Evolutionary conservation across 2,329 filamentous ascomycete genomes (phyloP).

Genomic region (Calonectria hongkongensis): DNA sequence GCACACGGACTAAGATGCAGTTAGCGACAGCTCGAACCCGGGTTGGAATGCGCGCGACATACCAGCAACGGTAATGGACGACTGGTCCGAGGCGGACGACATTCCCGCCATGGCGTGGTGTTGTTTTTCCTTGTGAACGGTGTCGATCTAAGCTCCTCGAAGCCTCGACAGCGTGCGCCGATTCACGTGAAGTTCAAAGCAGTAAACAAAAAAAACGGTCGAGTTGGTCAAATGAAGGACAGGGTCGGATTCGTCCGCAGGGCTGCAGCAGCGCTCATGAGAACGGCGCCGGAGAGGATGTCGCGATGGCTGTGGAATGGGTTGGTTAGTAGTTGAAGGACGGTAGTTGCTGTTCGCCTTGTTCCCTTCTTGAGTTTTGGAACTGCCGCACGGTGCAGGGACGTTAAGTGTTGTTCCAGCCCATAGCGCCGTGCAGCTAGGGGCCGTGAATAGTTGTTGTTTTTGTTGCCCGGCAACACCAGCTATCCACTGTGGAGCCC

Average conservation of each 20-base stretch:
- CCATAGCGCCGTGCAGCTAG: too few species aligned
- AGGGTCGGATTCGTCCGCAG: slow-evolving; percentile 30
- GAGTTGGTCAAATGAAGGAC: slow-evolving; percentile 37
- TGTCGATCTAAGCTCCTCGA: slow-evolving; percentile 28
- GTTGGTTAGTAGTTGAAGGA: slow-evolving; percentile 41
- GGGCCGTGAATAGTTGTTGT: too few species aligned
- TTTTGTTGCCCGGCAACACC: slow-evolving; percentile 49
- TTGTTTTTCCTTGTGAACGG: slow-evolving; percentile 29
- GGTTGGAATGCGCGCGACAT: slow-evolving; percentile 47
- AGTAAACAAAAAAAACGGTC: slow-evolving; percentile 23
- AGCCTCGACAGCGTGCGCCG: slow-evolving; percentile 1
- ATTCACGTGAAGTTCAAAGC: slow-evolving; percentile 37
- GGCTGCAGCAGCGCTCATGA: slow-evolving; percentile 44
- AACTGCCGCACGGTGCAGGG: slow-evolving; percentile 48
- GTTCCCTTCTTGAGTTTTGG: slow-evolving; percentile 36
- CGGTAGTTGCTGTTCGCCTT: not conserved
- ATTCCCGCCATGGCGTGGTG: slow-evolving; percentile 56
- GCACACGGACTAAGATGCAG: slow-evolving; percentile 75
- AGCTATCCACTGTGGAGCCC: too few species aligned
- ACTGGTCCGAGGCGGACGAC: slow-evolving; percentile 68
- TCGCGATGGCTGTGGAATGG: slow-evolving; percentile 1
- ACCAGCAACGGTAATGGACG: slow-evolving; percentile 77
- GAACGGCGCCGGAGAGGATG: slow-evolving; percentile 43
- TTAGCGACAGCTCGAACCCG: slow-evolving; percentile 52
- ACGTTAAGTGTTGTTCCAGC: slow-evolving; percentile 42